phyloP scores from a whole-genome alignment of 2,329 filamentous ascomycete species.

The Myriangium duriaei region DNA sequence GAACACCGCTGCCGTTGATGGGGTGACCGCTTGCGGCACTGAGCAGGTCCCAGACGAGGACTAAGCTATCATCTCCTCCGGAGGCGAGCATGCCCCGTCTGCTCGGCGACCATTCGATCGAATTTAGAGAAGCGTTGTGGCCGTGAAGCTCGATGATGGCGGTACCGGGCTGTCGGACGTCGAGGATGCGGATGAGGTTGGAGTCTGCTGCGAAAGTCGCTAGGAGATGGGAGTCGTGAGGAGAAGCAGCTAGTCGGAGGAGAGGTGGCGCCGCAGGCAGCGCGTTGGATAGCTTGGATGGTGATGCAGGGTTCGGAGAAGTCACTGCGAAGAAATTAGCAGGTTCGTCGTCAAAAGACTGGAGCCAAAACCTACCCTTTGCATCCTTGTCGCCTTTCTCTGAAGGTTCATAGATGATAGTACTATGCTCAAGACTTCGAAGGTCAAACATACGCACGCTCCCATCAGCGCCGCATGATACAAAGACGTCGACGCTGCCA shows the following conservation, averaged over 20 bases:
- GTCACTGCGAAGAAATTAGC: slow-evolving; percentile 17
- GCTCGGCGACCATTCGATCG: slow-evolving; percentile 87
- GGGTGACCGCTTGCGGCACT: slow-evolving; percentile 34
- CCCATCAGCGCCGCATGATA: slow-evolving; percentile 92
- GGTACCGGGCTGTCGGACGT: slow-evolving; percentile 91
- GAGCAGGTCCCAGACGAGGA: slow-evolving; percentile 87
- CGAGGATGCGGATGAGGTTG: slow-evolving; percentile 82
- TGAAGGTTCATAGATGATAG: slow-evolving; percentile 96
- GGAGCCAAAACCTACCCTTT: slow-evolving; percentile 25
- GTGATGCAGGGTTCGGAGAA: slow-evolving; percentile 51
- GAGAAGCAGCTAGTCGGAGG: slow-evolving; percentile 73
- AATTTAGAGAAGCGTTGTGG: slow-evolving; percentile 75
- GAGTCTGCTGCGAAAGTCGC: slow-evolving; percentile 96
- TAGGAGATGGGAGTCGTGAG: slow-evolving; percentile 86
- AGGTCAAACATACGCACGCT: slow-evolving; percentile 98
- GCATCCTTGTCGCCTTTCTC: slow-evolving; percentile 54
- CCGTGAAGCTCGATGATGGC: slow-evolving; percentile 87
- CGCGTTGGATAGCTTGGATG: slow-evolving; percentile 56
- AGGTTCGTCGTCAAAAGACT: not conserved
- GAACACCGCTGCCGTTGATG: slow-evolving; percentile 9
- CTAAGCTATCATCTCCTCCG: slow-evolving; percentile 81
- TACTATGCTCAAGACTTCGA: slow-evolving; percentile 90
- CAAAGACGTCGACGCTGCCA: slow-evolving; percentile 96
- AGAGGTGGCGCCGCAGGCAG: slow-evolving; percentile 54
- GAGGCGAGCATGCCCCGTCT: slow-evolving; percentile 81